These are phyloP conservation scores for Protomyces inouyei DNA, from an alignment of 1,139 yeast genomes.

Conservation along the genomic window DNA sequence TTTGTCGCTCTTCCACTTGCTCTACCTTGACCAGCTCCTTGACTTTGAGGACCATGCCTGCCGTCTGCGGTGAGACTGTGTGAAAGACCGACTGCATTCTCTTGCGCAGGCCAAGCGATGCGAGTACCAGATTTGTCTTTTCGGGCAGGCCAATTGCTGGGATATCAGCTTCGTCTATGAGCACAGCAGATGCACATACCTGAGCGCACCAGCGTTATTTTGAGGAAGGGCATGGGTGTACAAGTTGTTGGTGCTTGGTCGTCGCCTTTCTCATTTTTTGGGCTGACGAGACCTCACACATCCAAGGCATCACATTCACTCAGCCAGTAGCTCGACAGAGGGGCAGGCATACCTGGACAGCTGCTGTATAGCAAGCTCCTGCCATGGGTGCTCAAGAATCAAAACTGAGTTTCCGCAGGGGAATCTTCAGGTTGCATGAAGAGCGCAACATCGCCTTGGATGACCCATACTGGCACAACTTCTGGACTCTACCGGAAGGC, in stretches of 20 bases:
- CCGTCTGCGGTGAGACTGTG: slow-evolving; percentile 67
- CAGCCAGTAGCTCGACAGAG: too few species aligned
- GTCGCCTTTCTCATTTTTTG: not conserved
- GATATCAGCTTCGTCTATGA: slow-evolving; percentile 37
- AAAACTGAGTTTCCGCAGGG: slow-evolving; percentile 55
- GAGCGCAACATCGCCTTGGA: slow-evolving; percentile 44
- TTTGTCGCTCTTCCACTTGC: slow-evolving; percentile 53
- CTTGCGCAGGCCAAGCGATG: slow-evolving; percentile 67
- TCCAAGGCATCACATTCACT: too few species aligned
- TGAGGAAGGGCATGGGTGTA: slow-evolving; percentile 8
- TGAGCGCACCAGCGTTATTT: slow-evolving; percentile 20
- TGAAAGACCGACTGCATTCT: slow-evolving; percentile 74
- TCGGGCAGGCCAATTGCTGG: slow-evolving; percentile 85
- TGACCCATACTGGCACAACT: slow-evolving; percentile 55
- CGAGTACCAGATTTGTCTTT: slow-evolving; percentile 53
- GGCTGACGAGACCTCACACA: too few species aligned
- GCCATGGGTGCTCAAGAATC: slow-evolving; percentile 71
- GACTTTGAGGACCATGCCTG: slow-evolving; percentile 76
- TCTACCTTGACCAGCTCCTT: slow-evolving; percentile 89
- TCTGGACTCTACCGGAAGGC: slow-evolving; percentile 46
- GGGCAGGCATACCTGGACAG: not conserved
- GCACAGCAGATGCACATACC: not conserved
- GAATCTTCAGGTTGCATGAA: slow-evolving; percentile 60
- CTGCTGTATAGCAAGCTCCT: not conserved
- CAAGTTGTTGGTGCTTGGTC: not conserved